Evolutionary conservation across 2,329 filamentous ascomycete genomes (phyloP), one percentile per base, ranked within the genome.

Genomic region (Colletotrichum sp.): DNA sequence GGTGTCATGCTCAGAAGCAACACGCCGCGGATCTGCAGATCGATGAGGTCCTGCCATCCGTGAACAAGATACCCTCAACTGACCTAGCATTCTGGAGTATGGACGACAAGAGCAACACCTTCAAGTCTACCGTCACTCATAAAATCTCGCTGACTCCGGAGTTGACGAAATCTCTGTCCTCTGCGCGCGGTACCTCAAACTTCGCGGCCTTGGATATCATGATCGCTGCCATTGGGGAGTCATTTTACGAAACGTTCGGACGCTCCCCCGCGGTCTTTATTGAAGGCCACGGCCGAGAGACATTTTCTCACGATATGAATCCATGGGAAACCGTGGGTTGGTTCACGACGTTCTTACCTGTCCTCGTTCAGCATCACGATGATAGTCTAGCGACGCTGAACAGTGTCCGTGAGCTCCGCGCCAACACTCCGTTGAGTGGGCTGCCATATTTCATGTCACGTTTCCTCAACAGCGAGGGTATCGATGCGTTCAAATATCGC

Each of bases 281-380:
- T 52, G 86, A 88, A 72, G 82, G 83, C 0, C 86, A 88, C 30
- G 87, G 86, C 2, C 81, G 87, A 9, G 86, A 88, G 36, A 74
- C 83, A 1, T 84, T 82, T 80, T 79, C 81, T 28, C 34, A 78
- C 3, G 34, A 58, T 1, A 77, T 85, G 10, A 83, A 88, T 65
- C 77, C 85, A 2, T 85, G 86, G 0, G 76, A 80, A 2, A 87
- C 85, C 0, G 84, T 88, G 1, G 87, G 87, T 6, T 88, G 87
- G 87, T 88, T 88, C 71, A 88, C 87, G 1, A 85, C 85, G 0
- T 80, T 88, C 15, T 82, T 79, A 18, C 86, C 87, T 0, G 55
- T 86, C 5, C 78, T 78, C 0, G n/a, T 38, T 13, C 21, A 48
- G 1, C 24, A 43, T 12, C 38, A 57, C 2, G 63, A 21, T 3